Base-by-base conservation (phyloP, 1,284 basidiomycete species). In the Sparassis latifolia region DNA sequence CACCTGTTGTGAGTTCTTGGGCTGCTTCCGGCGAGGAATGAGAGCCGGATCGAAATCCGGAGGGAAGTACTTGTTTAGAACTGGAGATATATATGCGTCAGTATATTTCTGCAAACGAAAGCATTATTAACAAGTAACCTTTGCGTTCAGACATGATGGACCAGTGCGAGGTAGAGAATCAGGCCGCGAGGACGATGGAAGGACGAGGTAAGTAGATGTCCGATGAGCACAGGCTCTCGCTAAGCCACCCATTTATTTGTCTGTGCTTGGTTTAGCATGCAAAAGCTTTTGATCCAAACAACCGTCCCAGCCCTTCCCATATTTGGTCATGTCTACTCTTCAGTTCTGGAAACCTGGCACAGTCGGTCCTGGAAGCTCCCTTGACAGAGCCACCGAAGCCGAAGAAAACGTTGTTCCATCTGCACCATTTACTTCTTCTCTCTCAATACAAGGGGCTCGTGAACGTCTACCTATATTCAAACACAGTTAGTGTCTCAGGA, bases 31-130 rank as follows among this genome's bases (percentile, higher is more conserved):
- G 60, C 97, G 79, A 42, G 92, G 92, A 69, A 98, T 97, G 70
- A 96, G 89, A 59, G 92, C 84, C 54, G 96, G 97, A 76, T 99
- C 97, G 72, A 98, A 99, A 72, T 99, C 96, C 69, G 89, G 89
- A 45, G 89, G 89, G 61, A 91, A 90, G 71, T 92, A 92, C 69
- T 92, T 92, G 80, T 94, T 94, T 58, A 95, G 75, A 48, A 93
- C 91, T 88, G 60, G 52, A 49, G 33, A 35, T 28, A 31, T 37
- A n/a, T 27, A 33, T 44, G 33, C 27, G 48, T 32, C 5, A 33
- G 29, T 46, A 5, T 10, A 46, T 5, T 29, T n/a, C 4, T 33
- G 12, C 32, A 37, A 30, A 27, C 39, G 35, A 37, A 37, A 37
- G 7, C 35, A 37, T 12, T 37, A 6, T 12, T 37, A 20, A 20